Conservation (phyloP, 2,329 filamentous ascomycete species). For the Calonectria fujianensis region DNA sequence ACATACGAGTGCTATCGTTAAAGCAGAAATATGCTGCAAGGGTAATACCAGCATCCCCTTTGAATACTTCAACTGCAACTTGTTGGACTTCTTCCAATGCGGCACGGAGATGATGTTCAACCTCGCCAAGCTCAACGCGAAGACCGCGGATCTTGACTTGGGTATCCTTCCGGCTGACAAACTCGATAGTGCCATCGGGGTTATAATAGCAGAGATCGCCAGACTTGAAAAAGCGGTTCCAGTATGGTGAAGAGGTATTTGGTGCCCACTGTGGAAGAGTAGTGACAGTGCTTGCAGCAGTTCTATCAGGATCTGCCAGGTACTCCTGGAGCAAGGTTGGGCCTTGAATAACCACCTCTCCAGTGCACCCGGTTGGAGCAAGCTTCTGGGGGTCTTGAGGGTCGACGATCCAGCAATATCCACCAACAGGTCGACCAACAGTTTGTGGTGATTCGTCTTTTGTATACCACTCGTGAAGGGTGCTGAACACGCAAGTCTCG, state of each 20-base stretch:
- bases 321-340: conserved; percentile 17
- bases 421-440: conserved; percentile 5
- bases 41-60: conserved; percentile 6
- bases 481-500: conserved; percentile 8
- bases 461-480: conserved; percentile 3
- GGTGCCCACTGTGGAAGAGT: conserved; percentile 12
- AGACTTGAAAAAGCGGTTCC: conserved; percentile 27
- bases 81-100: background rate
- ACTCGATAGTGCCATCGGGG: conserved; percentile 14
- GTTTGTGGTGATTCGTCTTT: conserved; percentile 16
- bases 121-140: conserved; percentile 50
- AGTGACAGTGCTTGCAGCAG: background rate
- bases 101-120: conserved; percentile 18
- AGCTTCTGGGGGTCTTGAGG: conserved; percentile 13
- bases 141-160: conserved; percentile 75
- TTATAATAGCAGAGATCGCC: conserved; percentile 23
- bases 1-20: background rate
- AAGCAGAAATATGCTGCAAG: conserved; percentile 34
- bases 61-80: conserved; percentile 18
- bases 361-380: conserved; percentile 2
- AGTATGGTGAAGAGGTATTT: background rate
- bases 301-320: conserved; percentile 1
- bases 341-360: conserved; percentile 19
- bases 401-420: conserved; percentile 19
- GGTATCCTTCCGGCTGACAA: conserved; percentile 61